A percentile compares a stretch with the other conserved stretches of the same genome.
phyloP scores from a whole-genome alignment of 73 alveolate species.

The Effrenium voratum region DNA sequence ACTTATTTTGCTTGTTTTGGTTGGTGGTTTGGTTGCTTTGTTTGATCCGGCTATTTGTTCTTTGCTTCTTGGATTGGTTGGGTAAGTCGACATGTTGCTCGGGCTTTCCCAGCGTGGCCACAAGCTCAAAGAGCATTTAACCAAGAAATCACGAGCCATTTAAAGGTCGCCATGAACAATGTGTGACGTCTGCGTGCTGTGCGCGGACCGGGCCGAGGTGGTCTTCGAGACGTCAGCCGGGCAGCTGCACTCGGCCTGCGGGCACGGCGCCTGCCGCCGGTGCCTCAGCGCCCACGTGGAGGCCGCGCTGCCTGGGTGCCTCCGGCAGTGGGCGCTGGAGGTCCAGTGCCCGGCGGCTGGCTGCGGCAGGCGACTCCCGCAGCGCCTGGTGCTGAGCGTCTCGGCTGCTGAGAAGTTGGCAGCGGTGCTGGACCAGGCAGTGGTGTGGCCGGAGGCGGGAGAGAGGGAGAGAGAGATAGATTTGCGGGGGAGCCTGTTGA shows the following conservation, averaged over 20 bases:
- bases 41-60: no score
- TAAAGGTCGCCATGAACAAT: no score
- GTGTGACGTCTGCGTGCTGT: neutral
- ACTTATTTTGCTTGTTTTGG: no score
- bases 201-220: neutral
- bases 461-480: no score
- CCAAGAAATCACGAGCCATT: no score
- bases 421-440: neutral
- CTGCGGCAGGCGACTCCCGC: constrained; percentile 17
- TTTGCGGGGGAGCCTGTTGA: no score
- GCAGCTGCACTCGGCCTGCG: constrained; percentile 27
- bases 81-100: no score
- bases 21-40: no score
- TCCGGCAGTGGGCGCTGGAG: neutral
- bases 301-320: constrained; percentile 7
- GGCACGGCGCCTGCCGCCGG: constrained; percentile 22
- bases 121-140: no score
- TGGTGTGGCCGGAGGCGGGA: constrained; percentile 38
- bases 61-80: no score
- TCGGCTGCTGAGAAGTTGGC: neutral
- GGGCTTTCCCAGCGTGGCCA: no score
- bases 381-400: neutral
- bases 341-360: neutral
- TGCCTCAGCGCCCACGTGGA: neutral
- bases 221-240: constrained; percentile 42